A percentile compares a stretch with the other conserved stretches of the same genome.
Conservation (phyloP, 306 rosid genomes). For the Castanea sativa region DNA sequence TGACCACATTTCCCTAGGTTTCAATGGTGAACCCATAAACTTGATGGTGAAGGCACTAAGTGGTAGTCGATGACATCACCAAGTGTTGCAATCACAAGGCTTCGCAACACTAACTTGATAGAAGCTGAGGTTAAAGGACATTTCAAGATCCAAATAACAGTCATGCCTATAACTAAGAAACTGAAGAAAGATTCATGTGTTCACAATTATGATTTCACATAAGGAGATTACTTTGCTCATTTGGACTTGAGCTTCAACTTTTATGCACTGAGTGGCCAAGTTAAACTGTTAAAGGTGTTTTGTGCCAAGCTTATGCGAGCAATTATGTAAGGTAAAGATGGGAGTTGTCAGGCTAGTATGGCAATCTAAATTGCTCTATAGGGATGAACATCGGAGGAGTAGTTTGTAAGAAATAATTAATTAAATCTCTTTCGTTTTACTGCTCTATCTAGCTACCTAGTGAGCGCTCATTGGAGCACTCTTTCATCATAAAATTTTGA, state of each 20-base stretch:
- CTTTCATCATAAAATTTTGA: neutral
- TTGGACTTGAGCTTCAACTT: constrained; percentile 36
- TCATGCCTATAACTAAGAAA: constrained; percentile 13
- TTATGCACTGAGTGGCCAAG: constrained; percentile 21
- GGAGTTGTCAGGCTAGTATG: constrained; percentile 38
- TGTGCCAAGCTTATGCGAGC: constrained; percentile 22
- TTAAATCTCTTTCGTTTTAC: neutral
- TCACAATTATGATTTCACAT: constrained; percentile 16
- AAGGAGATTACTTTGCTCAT: constrained; percentile 31
- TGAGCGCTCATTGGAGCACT: no score
- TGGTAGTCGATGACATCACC: constrained; percentile 6
- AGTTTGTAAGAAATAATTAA: constrained; percentile 34
- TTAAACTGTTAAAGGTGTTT: constrained; percentile 15
- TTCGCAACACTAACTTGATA: neutral
- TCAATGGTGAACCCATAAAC: constrained; percentile 10
- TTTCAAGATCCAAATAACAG: constrained; percentile 24
- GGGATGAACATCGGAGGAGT: constrained; percentile 35
- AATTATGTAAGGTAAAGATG: constrained; percentile 36
- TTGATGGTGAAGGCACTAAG: neutral
- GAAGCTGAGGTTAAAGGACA: constrained; percentile 24
- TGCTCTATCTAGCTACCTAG: neutral
- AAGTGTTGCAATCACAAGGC: neutral
- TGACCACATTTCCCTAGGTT: constrained; percentile 22
- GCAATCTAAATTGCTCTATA: constrained; percentile 30
- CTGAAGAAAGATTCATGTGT: constrained; percentile 5